These are phyloP conservation scores for Fraxinus velutina DNA, from an alignment of 305 asterid species.

Conservation along the genomic window DNA sequence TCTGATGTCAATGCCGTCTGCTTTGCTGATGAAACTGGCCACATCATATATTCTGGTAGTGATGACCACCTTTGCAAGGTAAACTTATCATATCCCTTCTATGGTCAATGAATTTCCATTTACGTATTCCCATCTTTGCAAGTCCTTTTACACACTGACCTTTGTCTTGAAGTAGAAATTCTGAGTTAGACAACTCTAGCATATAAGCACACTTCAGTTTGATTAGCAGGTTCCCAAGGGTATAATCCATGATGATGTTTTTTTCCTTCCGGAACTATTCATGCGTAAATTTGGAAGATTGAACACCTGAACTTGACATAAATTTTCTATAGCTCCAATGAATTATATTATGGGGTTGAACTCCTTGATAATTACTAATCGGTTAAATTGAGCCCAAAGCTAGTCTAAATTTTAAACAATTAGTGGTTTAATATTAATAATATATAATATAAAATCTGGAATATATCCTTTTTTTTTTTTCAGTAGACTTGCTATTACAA, in stretches of 20 bases:
- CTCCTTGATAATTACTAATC: neutral
- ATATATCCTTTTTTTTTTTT: neutral
- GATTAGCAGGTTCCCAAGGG: neutral
- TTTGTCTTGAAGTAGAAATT: neutral
- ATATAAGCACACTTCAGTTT: neutral
- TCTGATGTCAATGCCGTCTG: conserved; percentile 92
- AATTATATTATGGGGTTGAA: neutral
- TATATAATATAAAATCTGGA: neutral
- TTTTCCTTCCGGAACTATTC: neutral
- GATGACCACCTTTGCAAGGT: conserved; percentile 92
- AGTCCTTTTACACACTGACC: neutral
- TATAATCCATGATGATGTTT: neutral
- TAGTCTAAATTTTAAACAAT: neutral
- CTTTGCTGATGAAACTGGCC: conserved; percentile 93
- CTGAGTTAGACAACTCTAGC: neutral
- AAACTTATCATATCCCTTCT: conserved; percentile 21
- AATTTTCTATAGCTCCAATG: neutral
- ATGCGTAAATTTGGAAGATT: neutral
- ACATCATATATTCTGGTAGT: conserved; percentile 91
- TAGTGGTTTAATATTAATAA: neutral
- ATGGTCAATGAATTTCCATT: neutral
- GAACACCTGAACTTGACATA: neutral
- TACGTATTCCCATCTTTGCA: neutral
- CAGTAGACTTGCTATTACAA: neutral
- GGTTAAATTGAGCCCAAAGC: neutral